These are phyloP conservation scores for Bruguiera sexangula DNA, from an alignment of 345 rosid genomes.

Conservation along the genomic window DNA sequence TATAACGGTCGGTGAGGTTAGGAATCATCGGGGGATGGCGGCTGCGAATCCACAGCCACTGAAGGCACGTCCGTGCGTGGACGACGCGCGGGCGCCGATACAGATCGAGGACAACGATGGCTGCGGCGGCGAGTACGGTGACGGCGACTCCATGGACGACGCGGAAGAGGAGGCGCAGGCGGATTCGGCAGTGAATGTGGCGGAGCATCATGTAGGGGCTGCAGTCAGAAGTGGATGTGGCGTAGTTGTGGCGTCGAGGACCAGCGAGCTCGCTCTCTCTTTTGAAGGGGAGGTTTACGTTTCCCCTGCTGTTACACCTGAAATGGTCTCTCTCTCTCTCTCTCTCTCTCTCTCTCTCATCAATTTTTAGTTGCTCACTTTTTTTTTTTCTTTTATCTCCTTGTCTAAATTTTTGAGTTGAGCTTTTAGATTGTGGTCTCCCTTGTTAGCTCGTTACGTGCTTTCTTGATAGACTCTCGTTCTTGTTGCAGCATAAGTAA, in stretches of 20 bases:
- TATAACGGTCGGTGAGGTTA: constrained; percentile 10
- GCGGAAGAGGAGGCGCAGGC: constrained; percentile 30
- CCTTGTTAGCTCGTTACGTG: too few relatives aligned
- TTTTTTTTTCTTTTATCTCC: not conserved
- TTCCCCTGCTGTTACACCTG: constrained; percentile 62
- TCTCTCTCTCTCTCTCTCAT: not conserved
- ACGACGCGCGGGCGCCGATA: constrained; percentile 24
- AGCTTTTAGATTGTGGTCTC: too few relatives aligned
- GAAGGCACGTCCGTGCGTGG: constrained; percentile 45
- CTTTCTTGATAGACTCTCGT: too few relatives aligned
- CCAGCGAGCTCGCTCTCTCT: constrained; percentile 66
- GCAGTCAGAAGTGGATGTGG: constrained; percentile 24
- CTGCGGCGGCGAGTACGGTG: constrained; percentile 41
- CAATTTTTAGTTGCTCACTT: not conserved
- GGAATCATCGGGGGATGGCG: constrained; percentile 28
- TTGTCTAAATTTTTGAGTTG: not conserved
- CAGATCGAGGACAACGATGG: constrained; percentile 51
- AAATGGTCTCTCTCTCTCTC: constrained; percentile 34
- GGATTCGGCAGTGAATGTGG: constrained; percentile 40
- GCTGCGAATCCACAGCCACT: constrained; percentile 56
- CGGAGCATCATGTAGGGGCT: constrained; percentile 20
- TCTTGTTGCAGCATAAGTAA: too few relatives aligned
- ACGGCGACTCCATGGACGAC: constrained; percentile 40
- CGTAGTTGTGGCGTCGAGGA: constrained; percentile 42
- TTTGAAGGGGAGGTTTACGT: constrained; percentile 76